Evolutionary conservation across 2,329 filamentous ascomycete genomes (phyloP).

Genomic region (Myriosclerotinia scirpicola): DNA sequence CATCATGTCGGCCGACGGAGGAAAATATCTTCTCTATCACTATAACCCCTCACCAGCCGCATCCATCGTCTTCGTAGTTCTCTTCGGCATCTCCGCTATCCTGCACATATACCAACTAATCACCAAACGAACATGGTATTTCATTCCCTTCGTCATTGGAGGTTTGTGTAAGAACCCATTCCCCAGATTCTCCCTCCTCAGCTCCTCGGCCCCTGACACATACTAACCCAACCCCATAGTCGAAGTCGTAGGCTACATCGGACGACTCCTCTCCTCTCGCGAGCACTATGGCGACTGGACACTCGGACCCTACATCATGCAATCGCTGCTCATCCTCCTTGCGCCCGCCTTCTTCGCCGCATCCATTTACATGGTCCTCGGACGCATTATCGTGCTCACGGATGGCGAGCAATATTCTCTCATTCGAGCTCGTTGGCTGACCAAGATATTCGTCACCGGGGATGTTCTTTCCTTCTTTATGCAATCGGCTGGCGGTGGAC

Average conservation of each 20-base stretch:
- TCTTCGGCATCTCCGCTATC: slow-evolving; percentile 24
- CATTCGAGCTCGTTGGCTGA: slow-evolving; percentile 43
- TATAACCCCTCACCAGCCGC: slow-evolving; percentile 29
- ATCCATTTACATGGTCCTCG: slow-evolving; percentile 47
- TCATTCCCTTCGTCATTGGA: slow-evolving; percentile 39
- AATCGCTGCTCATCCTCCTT: slow-evolving; percentile 44
- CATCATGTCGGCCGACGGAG: slow-evolving; percentile 10
- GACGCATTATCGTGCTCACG: slow-evolving; percentile 43
- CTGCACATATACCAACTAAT: slow-evolving; percentile 29
- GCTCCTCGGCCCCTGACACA: not conserved
- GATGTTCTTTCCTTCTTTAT: slow-evolving; percentile 48
- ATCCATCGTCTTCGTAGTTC: slow-evolving; percentile 27
- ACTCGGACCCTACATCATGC: slow-evolving; percentile 41
- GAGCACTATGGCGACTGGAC: slow-evolving; percentile 31
- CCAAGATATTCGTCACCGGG: slow-evolving; percentile 48
- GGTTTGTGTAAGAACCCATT: slow-evolving; percentile 24
- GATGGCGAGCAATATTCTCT: slow-evolving; percentile 42
- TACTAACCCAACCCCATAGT: slow-evolving; percentile 41
- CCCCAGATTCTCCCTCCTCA: not conserved
- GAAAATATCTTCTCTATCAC: slow-evolving; percentile 23
- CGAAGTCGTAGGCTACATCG: slow-evolving; percentile 44
- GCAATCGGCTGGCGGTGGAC: slow-evolving; percentile 40
- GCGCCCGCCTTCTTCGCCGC: slow-evolving; percentile 45
- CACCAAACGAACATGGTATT: slow-evolving; percentile 34
- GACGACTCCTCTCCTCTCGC: slow-evolving; percentile 33